Evolutionary conservation across 108 stramenopile species (phyloP).

Genomic region (Nitzschia putrida): DNA sequence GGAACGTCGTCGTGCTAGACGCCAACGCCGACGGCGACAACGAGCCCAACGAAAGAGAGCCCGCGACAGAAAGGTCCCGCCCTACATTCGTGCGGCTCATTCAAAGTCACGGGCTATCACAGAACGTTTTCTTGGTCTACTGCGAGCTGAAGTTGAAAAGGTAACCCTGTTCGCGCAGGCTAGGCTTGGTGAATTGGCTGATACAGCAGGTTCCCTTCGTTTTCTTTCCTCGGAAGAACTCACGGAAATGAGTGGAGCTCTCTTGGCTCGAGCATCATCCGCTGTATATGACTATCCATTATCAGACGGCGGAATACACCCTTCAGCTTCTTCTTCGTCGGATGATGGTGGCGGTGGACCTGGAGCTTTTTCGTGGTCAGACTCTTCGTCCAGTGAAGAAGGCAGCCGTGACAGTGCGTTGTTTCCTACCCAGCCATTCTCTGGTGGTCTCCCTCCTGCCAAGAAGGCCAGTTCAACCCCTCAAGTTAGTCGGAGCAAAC

Average conservation of each 20-base stretch:
- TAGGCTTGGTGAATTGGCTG: slow-evolving; percentile 74
- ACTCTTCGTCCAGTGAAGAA: slow-evolving; percentile 45
- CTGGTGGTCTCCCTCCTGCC: slow-evolving; percentile 16
- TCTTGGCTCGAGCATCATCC: slow-evolving; percentile 7
- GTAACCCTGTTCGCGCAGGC: slow-evolving; percentile 71
- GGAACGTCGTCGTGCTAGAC: slow-evolving; percentile 33
- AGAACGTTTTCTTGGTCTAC: slow-evolving; percentile 62
- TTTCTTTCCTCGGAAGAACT: slow-evolving; percentile 48
- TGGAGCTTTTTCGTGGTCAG: slow-evolving; percentile 46
- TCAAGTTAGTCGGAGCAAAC: neutral
- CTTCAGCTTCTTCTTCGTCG: slow-evolving; percentile 56
- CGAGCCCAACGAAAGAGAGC: slow-evolving; percentile 21
- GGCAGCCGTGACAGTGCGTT: slow-evolving; percentile 8
- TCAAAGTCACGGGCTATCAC: slow-evolving; percentile 61
- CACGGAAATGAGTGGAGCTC: neutral
- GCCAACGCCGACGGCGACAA: slow-evolving; percentile 21
- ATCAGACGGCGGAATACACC: slow-evolving; percentile 65
- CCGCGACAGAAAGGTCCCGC: slow-evolving; percentile 53
- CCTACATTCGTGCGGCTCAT: slow-evolving; percentile 69
- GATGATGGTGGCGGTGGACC: slow-evolving; percentile 42
- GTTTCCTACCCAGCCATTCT: slow-evolving; percentile 12
- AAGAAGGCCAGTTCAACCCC: slow-evolving; percentile 31
- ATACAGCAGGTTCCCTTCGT: slow-evolving; percentile 77
- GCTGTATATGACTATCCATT: slow-evolving; percentile 49
- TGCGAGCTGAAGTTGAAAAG: slow-evolving; percentile 83